phyloP scores from a whole-genome alignment of 148 eudicot species.

The Fallopia convolvulus region DNA sequence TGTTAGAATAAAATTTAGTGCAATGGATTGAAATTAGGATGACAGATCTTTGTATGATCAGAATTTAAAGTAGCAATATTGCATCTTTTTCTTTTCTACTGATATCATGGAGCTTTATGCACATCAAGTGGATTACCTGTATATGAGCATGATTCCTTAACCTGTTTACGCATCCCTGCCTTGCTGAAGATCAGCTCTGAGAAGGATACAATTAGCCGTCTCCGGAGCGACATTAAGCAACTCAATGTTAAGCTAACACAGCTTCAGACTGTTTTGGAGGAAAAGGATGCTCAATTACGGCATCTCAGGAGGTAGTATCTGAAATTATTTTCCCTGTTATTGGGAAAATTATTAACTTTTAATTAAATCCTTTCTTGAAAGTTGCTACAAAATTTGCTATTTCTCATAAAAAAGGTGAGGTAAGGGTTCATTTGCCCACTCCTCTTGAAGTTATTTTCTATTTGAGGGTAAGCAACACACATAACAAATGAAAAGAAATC shows the following conservation, averaged over 20 bases:
- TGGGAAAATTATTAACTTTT: background rate
- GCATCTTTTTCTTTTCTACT: background rate
- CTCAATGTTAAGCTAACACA: conserved; percentile 63
- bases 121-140: background rate
- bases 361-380: conserved; percentile 2
- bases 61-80: background rate
- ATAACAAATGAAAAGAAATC: background rate
- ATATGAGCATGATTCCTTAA: conserved; percentile 38
- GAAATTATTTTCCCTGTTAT: background rate
- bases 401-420: background rate
- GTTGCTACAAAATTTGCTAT: background rate
- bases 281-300: conserved; percentile 56
- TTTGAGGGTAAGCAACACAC: background rate
- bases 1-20: background rate
- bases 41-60: background rate
- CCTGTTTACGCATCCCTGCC: conserved; percentile 75
- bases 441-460: background rate
- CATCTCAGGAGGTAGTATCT: conserved; percentile 48
- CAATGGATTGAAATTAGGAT: background rate
- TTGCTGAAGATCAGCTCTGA: conserved; percentile 83
- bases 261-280: conserved; percentile 74
- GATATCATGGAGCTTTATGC: background rate
- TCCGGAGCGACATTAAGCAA: conserved; percentile 67
- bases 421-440: background rate
- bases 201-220: conserved; percentile 57